Base-by-base conservation (phyloP, 768 basidiomycete species). In the Pleurotus giganteus region DNA sequence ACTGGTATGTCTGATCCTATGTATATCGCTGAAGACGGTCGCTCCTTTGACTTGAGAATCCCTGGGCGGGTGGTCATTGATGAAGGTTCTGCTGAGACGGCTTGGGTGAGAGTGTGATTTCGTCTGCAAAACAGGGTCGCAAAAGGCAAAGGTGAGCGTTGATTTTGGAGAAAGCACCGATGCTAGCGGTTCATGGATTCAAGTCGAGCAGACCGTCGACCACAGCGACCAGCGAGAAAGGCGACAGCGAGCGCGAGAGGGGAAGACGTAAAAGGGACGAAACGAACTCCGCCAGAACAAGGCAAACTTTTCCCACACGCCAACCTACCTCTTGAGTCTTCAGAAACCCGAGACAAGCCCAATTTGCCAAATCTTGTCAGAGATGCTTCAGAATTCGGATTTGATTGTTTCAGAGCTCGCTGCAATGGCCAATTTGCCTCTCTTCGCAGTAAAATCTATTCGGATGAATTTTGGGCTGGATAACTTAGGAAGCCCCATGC, bases 11-110 rank as follows among this genome's bases (percentile, higher is more conserved):
- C 69, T 56, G 70, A 60, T 58, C 81, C 80, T 41, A 84, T 71
- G 70, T 78, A 82, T 63, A 84, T 82, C 62, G 82, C 83, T 58
- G 83, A 85, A 69, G 80, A 75, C 67, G 82, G 82, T 63, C 82
- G 82, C 57, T 69, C 72, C 66, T 74, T 74, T 62, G 70, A 68
- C 57, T 69, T 62, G 58, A 71, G 57, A 63, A 69, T 63, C 46
- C 69, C 56, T 23, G 77, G 74, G 65, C 81, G 81, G 57, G 79
- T 68, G 65, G 79, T 77, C 81, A 83, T 83, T 68, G 52, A 41
- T 41, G 19, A 41, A 41, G 7, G 57, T 58, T 57, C 55, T 39
- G 19, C 15, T 15, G 49, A 23, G 34, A 51, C 32, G 15, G 27
- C 26, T 15, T 46, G 44, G 46, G 27, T 32, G 29, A 47, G n/a